Base-by-base conservation (phyloP, 2,329 filamentous ascomycete genomes). In the Seiridium cupressi region DNA sequence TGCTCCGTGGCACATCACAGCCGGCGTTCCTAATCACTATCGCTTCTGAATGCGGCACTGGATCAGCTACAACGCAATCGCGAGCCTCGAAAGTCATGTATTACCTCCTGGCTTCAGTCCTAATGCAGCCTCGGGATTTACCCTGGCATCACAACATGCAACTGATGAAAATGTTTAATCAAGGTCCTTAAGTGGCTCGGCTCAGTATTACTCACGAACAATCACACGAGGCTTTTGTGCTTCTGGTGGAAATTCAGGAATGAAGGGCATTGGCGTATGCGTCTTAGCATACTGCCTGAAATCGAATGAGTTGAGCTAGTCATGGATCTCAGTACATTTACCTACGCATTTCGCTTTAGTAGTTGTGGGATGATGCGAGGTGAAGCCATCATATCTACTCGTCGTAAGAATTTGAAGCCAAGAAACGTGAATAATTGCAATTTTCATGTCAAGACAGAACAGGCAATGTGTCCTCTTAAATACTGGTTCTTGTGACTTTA, bases 1-100 rank as follows among this genome's bases (percentile, higher is more conserved):
- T 55, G 34, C 55, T 60, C 9, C 63, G 67, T 3, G 54, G 55
- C 18, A 68, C 58, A 55, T 68, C 65, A 1, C 70, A 67, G 47
- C 66, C 63, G 32, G 58, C 51, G 61, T 68, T 69, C 51, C 65
- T 60, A 42, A 70, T 58, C 5, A 66, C 58, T 13, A 68, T 34
- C 6, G 66, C 59, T 34, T 65, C 65, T 61, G 49, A 53, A 35
- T 26, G 9, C 11, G 32, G 9, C 26, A 11, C n/a, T 53, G 46
- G 35, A 9, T 32, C 49, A 32, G 5, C 7, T 5, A 9, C 9
- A 32, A 9, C 35, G 3, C 9, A 31, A 53, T 32, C 11, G 9
- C 18, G 35, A 8, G 46, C 46, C 7, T 10, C 8, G 49, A 13
- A 9, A 32, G 13, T 42, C 7, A 13, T 42, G 38, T 42, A 42